Evolutionary conservation across 1,284 basidiomycete genomes (phyloP).

Genomic region (Rhizoctonia solani): DNA sequence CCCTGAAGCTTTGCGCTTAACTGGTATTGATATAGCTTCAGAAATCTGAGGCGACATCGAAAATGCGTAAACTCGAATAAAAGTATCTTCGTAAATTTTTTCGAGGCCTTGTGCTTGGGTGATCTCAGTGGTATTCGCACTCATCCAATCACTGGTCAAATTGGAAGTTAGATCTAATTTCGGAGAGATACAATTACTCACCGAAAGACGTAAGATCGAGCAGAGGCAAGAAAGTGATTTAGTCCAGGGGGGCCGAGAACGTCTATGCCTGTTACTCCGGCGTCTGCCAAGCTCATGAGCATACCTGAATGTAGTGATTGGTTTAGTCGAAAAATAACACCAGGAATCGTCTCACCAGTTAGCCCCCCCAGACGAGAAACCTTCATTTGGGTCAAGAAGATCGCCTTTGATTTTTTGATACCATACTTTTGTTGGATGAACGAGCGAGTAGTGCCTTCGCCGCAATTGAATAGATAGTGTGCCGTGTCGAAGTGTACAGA

Average conservation of each 20-base stretch:
- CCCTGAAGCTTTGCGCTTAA: constrained; percentile 3
- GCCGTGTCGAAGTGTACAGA: constrained; percentile 74
- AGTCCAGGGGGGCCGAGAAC: constrained; percentile 76
- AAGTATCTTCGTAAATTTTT: constrained; percentile 18
- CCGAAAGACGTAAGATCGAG: constrained; percentile 67
- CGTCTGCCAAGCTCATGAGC: constrained; percentile 82
- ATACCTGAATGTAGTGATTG: constrained; percentile 65
- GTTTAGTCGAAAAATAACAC: too few relatives aligned
- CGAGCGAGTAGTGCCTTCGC: constrained; percentile 77
- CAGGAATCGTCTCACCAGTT: constrained; percentile 63
- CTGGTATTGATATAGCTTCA: not conserved
- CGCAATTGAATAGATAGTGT: constrained; percentile 85
- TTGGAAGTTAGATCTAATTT: not conserved
- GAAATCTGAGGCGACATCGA: not conserved
- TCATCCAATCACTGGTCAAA: constrained; percentile 54
- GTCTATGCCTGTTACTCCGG: constrained; percentile 59
- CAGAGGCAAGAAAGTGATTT: constrained; percentile 70
- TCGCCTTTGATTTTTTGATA: constrained; percentile 64
- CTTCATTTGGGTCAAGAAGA: constrained; percentile 74
- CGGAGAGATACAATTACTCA: constrained; percentile 44
- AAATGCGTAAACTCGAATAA: constrained; percentile 22
- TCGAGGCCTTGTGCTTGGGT: constrained; percentile 1
- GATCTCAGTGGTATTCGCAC: constrained; percentile 56
- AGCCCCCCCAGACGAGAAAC: constrained; percentile 68
- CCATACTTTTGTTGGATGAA: constrained; percentile 69